Evolutionary conservation across 2,329 filamentous ascomycete genomes (phyloP).

Genomic region (Keithomyces neogunnii): DNA sequence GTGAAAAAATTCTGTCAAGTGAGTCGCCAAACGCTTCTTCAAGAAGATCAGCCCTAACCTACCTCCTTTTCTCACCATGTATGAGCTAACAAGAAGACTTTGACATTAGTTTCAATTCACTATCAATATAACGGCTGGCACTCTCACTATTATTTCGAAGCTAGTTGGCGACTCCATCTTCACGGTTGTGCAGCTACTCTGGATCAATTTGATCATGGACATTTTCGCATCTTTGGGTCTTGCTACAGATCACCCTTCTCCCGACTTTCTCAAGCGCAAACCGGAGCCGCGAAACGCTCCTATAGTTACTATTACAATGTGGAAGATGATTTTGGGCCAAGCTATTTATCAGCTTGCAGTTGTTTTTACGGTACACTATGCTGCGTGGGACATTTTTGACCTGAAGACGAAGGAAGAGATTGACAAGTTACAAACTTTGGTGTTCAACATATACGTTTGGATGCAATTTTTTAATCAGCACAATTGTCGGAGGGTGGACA

Average conservation of each 20-base stretch:
- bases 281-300: slow-evolving; percentile 66
- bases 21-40: slow-evolving; percentile 4
- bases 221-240: slow-evolving; percentile 58
- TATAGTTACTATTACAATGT: slow-evolving; percentile 69
- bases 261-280: slow-evolving; percentile 51
- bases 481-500: slow-evolving; percentile 72
- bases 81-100: neutral
- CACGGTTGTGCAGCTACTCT: slow-evolving; percentile 57
- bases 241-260: slow-evolving; percentile 51
- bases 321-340: slow-evolving; percentile 85
- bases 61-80: neutral
- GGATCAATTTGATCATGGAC: slow-evolving; percentile 64
- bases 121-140: slow-evolving; percentile 59
- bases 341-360: slow-evolving; percentile 64
- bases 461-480: slow-evolving; percentile 86
- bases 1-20: slow-evolving; percentile 56
- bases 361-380: slow-evolving; percentile 53
- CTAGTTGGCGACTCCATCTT: slow-evolving; percentile 46
- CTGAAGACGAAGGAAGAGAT: slow-evolving; percentile 29
- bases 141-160: slow-evolving; percentile 55
- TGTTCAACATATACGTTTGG: slow-evolving; percentile 84
- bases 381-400: slow-evolving; percentile 47
- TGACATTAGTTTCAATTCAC: slow-evolving; percentile 49
- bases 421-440: slow-evolving; percentile 49
- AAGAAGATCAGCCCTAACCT: neutral